Conservation (phyloP, 163 green algal genomes). For the Chloromonas sp. region DNA sequence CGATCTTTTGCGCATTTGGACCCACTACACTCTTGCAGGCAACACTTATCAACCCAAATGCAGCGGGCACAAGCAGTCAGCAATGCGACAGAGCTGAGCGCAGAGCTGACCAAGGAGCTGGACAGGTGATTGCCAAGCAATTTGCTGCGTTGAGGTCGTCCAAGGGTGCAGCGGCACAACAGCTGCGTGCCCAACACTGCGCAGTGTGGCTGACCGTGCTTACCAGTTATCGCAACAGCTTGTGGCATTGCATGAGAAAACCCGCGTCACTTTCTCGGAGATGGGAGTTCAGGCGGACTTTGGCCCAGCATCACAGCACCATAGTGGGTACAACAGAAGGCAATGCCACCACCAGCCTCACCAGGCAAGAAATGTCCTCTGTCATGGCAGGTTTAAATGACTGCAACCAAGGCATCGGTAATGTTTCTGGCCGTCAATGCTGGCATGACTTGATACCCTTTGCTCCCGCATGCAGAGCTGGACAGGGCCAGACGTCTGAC, state of each 20-base stretch:
- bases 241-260: constrained; percentile 10
- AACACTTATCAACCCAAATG: background rate
- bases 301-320: background rate
- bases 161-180: too few species aligned
- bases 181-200: background rate
- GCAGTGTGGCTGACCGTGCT: constrained; percentile 25
- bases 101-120: constrained; percentile 18
- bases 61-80: background rate
- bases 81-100: background rate
- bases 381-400: too few species aligned
- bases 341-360: too few species aligned
- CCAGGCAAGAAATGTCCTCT: too few species aligned
- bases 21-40: too few species aligned
- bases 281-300: constrained; percentile 18
- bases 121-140: constrained; percentile 7
- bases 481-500: constrained; percentile 27
- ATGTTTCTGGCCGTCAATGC: too few species aligned
- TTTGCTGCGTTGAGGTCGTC: too few species aligned
- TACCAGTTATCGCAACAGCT: constrained; percentile 15
- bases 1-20: too few species aligned
- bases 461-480: constrained; percentile 14
- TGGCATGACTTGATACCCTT: background rate
- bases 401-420: too few species aligned
- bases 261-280: constrained; percentile 1
- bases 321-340: background rate